Evolutionary conservation across 176 grass and related monocot species (phyloP).

Genomic region (Poa annua): DNA sequence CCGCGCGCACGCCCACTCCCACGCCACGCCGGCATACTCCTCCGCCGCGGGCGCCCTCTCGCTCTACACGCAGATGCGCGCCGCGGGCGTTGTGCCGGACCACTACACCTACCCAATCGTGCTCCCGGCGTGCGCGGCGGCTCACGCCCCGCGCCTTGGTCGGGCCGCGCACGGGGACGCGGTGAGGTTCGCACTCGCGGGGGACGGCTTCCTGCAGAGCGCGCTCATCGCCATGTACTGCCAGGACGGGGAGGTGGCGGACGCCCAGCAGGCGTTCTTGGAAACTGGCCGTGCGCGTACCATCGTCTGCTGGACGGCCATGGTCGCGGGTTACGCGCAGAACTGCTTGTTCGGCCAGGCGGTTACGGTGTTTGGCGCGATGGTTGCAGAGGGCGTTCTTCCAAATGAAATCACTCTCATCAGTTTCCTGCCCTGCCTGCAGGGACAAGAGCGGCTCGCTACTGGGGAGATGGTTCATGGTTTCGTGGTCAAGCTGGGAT

Average conservation of each 20-base stretch:
- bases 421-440: slow-evolving; percentile 80
- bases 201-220: slow-evolving; percentile 54
- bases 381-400: slow-evolving; percentile 47
- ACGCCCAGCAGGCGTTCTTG: slow-evolving; percentile 61
- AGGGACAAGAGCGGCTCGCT: slow-evolving; percentile 45
- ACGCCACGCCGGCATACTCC: not conserved
- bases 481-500: slow-evolving; percentile 58
- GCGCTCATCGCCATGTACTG: slow-evolving; percentile 74
- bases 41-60: slow-evolving; percentile 39
- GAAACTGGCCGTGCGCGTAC: slow-evolving; percentile 56
- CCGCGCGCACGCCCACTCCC: slow-evolving; percentile 55
- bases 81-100: slow-evolving; percentile 53
- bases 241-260: slow-evolving; percentile 55
- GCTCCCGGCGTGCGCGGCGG: slow-evolving; percentile 58
- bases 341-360: slow-evolving; percentile 67
- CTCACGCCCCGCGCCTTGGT: slow-evolving; percentile 48
- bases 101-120: slow-evolving; percentile 83
- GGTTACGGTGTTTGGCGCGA: slow-evolving; percentile 52
- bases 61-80: slow-evolving; percentile 75
- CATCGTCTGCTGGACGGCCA: slow-evolving; percentile 76
- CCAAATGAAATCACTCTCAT: slow-evolving; percentile 81
- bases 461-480: slow-evolving; percentile 65
- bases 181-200: slow-evolving; percentile 55
- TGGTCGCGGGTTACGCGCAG: slow-evolving; percentile 80
- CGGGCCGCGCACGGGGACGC: slow-evolving; percentile 64